A percentile compares a stretch with the other conserved stretches of the same genome.
Evolutionary conservation across 163 green algal genomes (phyloP).

Genomic region (Chlorella variabilis): DNA sequence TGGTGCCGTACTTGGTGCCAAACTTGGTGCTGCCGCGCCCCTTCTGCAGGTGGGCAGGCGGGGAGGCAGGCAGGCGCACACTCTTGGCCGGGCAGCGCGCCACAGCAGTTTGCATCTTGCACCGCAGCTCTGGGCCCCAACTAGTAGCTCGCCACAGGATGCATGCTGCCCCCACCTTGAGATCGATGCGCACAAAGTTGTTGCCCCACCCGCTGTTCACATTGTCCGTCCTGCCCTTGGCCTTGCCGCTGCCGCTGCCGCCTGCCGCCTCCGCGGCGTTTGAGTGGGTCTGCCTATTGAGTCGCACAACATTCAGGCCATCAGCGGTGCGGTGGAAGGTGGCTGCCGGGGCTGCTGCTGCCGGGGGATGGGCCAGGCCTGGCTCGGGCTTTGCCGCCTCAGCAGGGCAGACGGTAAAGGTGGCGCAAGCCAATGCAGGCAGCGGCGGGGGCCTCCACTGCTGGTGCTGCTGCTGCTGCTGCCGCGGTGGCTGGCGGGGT

Average conservation of each 20-base stretch:
- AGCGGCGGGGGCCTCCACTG: not conserved
- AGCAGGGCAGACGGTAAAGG: no score
- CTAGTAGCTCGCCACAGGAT: no score
- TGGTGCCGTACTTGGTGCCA: slow-evolving; percentile 16
- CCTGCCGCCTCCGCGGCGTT: not conserved
- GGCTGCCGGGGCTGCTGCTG: not conserved
- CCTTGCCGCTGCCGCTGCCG: not conserved
- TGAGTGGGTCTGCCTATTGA: slow-evolving; percentile 15
- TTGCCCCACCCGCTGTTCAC: slow-evolving; percentile 46
- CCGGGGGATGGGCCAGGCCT: no score
- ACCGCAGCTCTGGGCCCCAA: not conserved
- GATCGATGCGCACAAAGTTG: slow-evolving; percentile 55
- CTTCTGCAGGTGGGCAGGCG: slow-evolving; percentile 14
- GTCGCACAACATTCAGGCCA: slow-evolving; percentile 37
- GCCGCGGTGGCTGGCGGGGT: not conserved
- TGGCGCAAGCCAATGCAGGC: not conserved
- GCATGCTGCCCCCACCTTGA: slow-evolving; percentile 52
- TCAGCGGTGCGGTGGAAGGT: slow-evolving; percentile 35
- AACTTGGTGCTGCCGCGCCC: slow-evolving; percentile 34
- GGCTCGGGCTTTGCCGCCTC: no score
- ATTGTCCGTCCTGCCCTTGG: not conserved
- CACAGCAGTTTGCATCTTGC: not conserved
- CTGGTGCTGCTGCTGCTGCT: not conserved
- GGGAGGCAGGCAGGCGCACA: not conserved
- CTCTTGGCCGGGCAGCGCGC: not conserved